phyloP scores from a whole-genome alignment of 352 stramenopile genomes.

The Globisporangium viniferum region DNA sequence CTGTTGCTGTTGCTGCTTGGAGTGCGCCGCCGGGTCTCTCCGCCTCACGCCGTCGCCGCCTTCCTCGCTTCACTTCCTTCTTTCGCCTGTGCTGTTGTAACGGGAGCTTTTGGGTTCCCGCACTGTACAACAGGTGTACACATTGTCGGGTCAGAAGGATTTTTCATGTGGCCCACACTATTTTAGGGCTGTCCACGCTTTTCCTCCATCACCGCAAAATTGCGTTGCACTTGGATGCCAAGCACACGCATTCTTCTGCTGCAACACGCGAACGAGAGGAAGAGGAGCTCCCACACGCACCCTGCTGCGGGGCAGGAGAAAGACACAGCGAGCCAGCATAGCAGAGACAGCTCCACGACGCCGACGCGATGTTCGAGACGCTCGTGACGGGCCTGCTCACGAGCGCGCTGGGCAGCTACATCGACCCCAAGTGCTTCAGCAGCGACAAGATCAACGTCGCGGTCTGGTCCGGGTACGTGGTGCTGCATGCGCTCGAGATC shows the following conservation, averaged over 20 bases:
- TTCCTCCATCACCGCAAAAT: not conserved
- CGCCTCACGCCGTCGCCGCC: not conserved
- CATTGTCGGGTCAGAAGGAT: no score
- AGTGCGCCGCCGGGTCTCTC: not conserved
- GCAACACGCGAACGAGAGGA: not conserved
- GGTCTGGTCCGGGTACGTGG: slow-evolving; percentile 85
- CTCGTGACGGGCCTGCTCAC: slow-evolving; percentile 83
- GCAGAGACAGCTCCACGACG: not conserved
- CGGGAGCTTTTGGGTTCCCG: not conserved
- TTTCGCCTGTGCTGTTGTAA: not conserved
- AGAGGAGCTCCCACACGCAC: not conserved
- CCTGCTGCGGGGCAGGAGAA: not conserved
- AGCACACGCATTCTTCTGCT: not conserved
- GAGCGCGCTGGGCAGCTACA: slow-evolving; percentile 83
- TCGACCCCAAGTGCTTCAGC: slow-evolving; percentile 85
- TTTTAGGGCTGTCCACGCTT: not conserved
- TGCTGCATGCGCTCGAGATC: slow-evolving; percentile 78
- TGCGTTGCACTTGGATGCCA: not conserved
- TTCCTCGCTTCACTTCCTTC: not conserved
- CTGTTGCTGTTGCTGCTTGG: slow-evolving; percentile 1
- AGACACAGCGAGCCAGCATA: not conserved
- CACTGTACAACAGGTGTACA: not conserved
- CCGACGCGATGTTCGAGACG: slow-evolving; percentile 77
- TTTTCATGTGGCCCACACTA: not conserved
- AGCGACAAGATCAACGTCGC: slow-evolving; percentile 87